phyloP scores from a whole-genome alignment of 805 yeast species.

The Ogataea nakhonphanomensis region DNA sequence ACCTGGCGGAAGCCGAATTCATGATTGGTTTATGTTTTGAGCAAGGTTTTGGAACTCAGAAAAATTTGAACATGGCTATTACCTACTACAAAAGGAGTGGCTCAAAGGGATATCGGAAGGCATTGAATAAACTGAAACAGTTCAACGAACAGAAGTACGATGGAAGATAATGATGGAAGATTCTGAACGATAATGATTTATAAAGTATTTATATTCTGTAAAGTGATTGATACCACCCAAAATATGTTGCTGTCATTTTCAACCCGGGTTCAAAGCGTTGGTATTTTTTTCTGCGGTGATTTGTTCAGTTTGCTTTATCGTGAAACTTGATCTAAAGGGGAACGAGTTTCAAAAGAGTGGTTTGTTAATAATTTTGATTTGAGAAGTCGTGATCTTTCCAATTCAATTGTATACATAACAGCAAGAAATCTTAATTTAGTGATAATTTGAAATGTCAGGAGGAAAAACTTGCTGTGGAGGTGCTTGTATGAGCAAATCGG shows the following conservation, averaged over 20 bases:
- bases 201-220: background rate
- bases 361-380: background rate
- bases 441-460: constrained; percentile 11
- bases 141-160: constrained; percentile 3
- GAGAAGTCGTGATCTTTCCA: background rate
- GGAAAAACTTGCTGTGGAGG: constrained; percentile 31
- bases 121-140: constrained; percentile 38
- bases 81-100: constrained; percentile 59
- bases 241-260: constrained; percentile 7
- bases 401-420: background rate
- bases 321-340: constrained; percentile 8
- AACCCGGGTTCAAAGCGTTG: background rate
- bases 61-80: constrained; percentile 41
- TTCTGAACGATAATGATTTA: constrained; percentile 1
- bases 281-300: constrained; percentile 11
- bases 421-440: background rate
- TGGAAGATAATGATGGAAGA: background rate
- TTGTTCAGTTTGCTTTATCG: constrained; percentile 14
- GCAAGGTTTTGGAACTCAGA: constrained; percentile 56
- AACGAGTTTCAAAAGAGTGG: constrained; percentile 4
- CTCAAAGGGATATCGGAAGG: constrained; percentile 57
- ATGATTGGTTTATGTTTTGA: constrained; percentile 68
- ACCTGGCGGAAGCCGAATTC: constrained; percentile 57
- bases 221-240: background rate
- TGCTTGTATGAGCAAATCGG: constrained; percentile 27